Evolutionary conservation across 352 stramenopile genomes (phyloP).

Genomic region (Chrysophaeum taylorii): DNA sequence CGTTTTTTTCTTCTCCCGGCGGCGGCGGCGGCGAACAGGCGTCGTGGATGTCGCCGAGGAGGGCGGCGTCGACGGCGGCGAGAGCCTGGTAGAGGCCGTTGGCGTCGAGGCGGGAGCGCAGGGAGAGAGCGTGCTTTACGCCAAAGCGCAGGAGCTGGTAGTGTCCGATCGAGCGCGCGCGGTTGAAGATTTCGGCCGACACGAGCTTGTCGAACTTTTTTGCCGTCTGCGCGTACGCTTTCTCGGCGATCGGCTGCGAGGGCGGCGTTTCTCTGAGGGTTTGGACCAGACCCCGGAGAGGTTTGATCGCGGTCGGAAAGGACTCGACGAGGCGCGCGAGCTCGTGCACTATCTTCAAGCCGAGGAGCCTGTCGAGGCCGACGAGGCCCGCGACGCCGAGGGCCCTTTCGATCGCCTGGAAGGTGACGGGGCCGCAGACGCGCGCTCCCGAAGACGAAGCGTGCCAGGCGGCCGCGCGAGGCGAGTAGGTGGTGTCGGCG

Average conservation of each 20-base stretch:
- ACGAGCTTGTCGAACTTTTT: slow-evolving; percentile 87
- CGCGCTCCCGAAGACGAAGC: slow-evolving; percentile 41
- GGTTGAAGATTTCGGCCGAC: slow-evolving; percentile 72
- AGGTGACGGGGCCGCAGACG: slow-evolving; percentile 71
- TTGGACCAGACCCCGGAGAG: slow-evolving; percentile 72
- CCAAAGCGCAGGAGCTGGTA: slow-evolving; percentile 77
- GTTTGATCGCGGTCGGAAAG: slow-evolving; percentile 68
- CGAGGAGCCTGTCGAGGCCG: slow-evolving; percentile 80
- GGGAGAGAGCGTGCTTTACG: slow-evolving; percentile 77
- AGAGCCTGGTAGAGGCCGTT: slow-evolving; percentile 74
- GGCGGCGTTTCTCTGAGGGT: slow-evolving; percentile 73
- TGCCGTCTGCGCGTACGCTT: slow-evolving; percentile 66
- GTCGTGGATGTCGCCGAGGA: slow-evolving; percentile 70
- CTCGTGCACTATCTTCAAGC: slow-evolving; percentile 59
- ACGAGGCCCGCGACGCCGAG: slow-evolving; percentile 74
- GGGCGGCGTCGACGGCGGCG: slow-evolving; percentile 71
- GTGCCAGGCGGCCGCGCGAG: slow-evolving; percentile 74
- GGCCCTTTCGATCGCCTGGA: slow-evolving; percentile 72
- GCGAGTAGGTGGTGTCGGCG: slow-evolving; percentile 73
- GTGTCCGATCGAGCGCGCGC: slow-evolving; percentile 79
- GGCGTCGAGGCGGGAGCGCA: slow-evolving; percentile 71
- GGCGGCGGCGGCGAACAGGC: slow-evolving; percentile 67
- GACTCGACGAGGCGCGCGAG: slow-evolving; percentile 85
- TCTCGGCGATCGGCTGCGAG: slow-evolving; percentile 63
- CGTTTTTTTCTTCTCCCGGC: slow-evolving; percentile 63